phyloP scores from a whole-genome alignment of 352 stramenopile species.

The Phytophthora sojae region DNA sequence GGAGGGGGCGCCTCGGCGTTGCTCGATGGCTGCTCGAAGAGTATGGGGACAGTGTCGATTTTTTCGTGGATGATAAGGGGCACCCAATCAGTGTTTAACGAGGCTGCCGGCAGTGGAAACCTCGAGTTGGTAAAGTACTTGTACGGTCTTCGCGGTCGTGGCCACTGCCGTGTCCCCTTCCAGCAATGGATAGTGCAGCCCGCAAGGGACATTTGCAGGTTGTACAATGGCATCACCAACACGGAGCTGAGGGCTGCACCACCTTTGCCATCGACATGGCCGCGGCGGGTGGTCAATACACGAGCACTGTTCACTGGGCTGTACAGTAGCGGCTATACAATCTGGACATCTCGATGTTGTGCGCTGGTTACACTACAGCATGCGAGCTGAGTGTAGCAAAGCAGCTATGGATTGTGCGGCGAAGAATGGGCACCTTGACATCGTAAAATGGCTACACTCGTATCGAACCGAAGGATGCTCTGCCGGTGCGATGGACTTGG shows the following conservation, averaged over 20 bases:
- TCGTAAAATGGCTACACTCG: slow-evolving; percentile 5
- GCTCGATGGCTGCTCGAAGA: slow-evolving; percentile 2
- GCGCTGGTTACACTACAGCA: not conserved
- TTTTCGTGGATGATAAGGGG: not conserved
- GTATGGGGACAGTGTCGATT: not conserved
- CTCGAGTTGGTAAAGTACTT: slow-evolving; percentile 37
- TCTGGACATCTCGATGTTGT: slow-evolving; percentile 4
- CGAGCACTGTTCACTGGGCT: slow-evolving; percentile 5
- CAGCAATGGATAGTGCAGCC: slow-evolving; percentile 21
- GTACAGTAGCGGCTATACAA: slow-evolving; percentile 6
- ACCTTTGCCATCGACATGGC: slow-evolving; percentile 13
- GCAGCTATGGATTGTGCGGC: not conserved
- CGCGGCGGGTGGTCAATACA: slow-evolving; percentile 7
- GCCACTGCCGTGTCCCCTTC: too few species aligned
- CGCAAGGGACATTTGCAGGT: slow-evolving; percentile 28
- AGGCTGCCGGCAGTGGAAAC: slow-evolving; percentile 30
- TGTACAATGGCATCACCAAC: slow-evolving; percentile 27
- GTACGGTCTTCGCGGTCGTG: too few species aligned
- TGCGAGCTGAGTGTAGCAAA: not conserved
- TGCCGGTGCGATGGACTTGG: not conserved
- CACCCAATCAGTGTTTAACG: slow-evolving; percentile 21
- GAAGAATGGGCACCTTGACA: too few species aligned
- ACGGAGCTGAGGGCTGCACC: slow-evolving; percentile 14
- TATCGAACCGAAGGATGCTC: slow-evolving; percentile 2
- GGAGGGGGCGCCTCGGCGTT: not conserved